Base-by-base conservation (phyloP, 768 basidiomycete genomes). In the Leccinum barrowsii region DNA sequence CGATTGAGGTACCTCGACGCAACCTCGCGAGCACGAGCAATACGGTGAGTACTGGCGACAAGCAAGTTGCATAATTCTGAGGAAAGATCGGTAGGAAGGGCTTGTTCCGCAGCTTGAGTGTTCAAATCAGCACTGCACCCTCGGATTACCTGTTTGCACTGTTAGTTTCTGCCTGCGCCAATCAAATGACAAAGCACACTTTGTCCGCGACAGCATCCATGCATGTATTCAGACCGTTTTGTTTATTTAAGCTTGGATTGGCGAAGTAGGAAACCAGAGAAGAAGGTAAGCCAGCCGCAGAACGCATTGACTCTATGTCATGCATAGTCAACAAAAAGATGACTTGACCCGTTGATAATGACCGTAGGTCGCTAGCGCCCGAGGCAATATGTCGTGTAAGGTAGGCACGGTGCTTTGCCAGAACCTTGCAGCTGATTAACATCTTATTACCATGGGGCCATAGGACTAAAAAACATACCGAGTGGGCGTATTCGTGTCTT, bases 171-270 rank as follows among this genome's bases (percentile, higher is more conserved):
- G 15, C 30, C 19, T 17, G 8, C 15, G 17, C 19, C 22, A 24
- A 34, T 34, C 2, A 22, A 58, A 47, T 37, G 42, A 12, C 19
- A 52, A 37, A 32, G 56, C 70, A 37, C 59, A 90, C 93, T 79
- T 90, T 94, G 64, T 93, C 89, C 7, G 91, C 90, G 50, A 96
- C 82, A 22, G 88, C 81, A 55, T 93, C 92, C 85, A 98, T 91
- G 65, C 90, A 91, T 2, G 78, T 76, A 58, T 82, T 82, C 12
- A 98, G 76, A 0, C 80, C 79, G 1, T 76, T 74, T 63, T 89
- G 85, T 40, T 78, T 80, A 70, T 96, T 96, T 57, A 98, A 74
- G 52, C 87, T 89, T 52, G 87, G 84, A 68, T 98, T 96, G 63
- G 85, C 80, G 71, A 97, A 97, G 73, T 96, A 98, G 30, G 85